Evolutionary conservation across 345 rosid genomes (phyloP), one percentile per base, ranked within the genome.

Genomic region (Murraya paniculata): DNA sequence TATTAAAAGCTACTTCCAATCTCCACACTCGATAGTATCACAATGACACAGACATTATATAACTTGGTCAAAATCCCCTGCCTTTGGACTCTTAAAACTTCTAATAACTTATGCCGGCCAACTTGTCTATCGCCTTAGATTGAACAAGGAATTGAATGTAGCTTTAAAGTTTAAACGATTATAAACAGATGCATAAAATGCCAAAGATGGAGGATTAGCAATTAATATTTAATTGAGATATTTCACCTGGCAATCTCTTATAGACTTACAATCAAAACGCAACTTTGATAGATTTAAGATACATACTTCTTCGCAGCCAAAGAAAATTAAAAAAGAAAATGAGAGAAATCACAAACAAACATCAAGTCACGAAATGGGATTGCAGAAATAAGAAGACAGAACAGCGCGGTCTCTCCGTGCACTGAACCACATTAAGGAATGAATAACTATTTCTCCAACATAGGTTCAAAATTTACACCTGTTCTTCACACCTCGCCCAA

Each of bases 401-500:
- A 45, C 78, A 21, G 64, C 35, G 7, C 53, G 33, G 71, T 64
- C 59, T 30, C 62, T 75, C 53, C 62, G 64, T 53, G 72, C 50
- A 62, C 50, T 45, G 74, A 75, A 75, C 82, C 81, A 50, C 75
- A 30, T 75, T 72, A 68, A 45, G 71, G 68, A 58, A 77, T 61
- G 48, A 31, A 78, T 70, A 70, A 81, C 78, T 78, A 39, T 53
- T 77, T 79, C 81, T 82, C 74, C 76, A 27, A 18, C 71, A 65
- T 18, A 77, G 67, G 69, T 74, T 77, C 80, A 45, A 25, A 75
- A 30, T 53, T 56, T 79, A 78, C 36, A 30, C 22, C 66, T 77
- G 68, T 77, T 66, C 83, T 35, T 18, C 71, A 64, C 64, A 80
- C 86, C 84, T 76, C 85, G 85, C 84, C 84, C 58, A 61, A 67